These are phyloP conservation scores for Gryganskiella cystojenkinii DNA, from an alignment of 192 early-diverging fungal species.

Conservation along the genomic window DNA sequence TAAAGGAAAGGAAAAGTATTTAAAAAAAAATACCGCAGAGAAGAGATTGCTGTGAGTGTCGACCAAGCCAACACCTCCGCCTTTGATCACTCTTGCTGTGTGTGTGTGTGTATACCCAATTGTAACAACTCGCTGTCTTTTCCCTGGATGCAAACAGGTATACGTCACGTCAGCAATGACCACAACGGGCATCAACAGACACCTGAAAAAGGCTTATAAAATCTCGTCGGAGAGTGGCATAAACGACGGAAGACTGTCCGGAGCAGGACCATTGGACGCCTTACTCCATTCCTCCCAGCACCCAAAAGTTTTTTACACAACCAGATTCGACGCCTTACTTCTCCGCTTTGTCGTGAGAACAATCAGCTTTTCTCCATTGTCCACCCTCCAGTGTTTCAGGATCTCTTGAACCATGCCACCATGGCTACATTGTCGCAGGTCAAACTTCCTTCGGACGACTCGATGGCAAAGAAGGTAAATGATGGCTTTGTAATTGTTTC, in stretches of 20 bases:
- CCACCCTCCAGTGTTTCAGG: slow-evolving; percentile 8
- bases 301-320: slow-evolving; percentile 9
- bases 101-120: no score
- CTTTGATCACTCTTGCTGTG: no score
- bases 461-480: no score
- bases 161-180: slow-evolving; percentile 11
- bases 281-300: slow-evolving; percentile 1
- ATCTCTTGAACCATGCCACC: slow-evolving; percentile 18
- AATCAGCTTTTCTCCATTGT: slow-evolving; percentile 15
- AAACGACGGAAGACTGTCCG: slow-evolving; percentile 22
- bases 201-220: neutral
- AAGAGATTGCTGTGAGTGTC: no score
- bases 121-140: slow-evolving; percentile 7
- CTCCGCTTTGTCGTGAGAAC: slow-evolving; percentile 18
- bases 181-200: slow-evolving; percentile 10
- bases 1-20: no score
- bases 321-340: slow-evolving; percentile 12
- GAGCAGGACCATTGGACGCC: slow-evolving; percentile 9
- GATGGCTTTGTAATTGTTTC: no score
- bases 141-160: slow-evolving; percentile 7
- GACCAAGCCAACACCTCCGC: no score
- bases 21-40: no score
- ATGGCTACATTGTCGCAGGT: slow-evolving; percentile 7
- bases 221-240: slow-evolving; percentile 7
- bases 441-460: no score